A percentile compares a stretch with the other conserved stretches of the same genome.
phyloP scores from a whole-genome alignment of 1,284 basidiomycete species.

The Puccinia triticina region DNA sequence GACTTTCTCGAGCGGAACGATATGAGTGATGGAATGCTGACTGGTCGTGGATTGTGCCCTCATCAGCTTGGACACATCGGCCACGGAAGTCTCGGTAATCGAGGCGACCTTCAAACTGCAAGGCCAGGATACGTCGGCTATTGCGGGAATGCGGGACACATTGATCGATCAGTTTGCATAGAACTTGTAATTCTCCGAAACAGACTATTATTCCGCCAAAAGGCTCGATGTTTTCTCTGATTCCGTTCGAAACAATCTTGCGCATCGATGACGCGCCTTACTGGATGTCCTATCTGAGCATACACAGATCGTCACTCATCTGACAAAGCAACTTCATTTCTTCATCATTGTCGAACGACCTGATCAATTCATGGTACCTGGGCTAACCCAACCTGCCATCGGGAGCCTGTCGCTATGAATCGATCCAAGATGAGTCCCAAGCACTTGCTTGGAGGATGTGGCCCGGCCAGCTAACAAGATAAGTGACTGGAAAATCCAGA shows the following conservation, averaged over 20 bases:
- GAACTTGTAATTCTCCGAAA: neutral
- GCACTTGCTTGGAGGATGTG: too few relatives aligned
- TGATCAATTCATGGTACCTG: too few relatives aligned
- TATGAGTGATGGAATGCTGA: too few relatives aligned
- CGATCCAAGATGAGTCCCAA: too few relatives aligned
- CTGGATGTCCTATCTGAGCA: too few relatives aligned
- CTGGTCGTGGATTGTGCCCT: neutral
- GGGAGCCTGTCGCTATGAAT: too few relatives aligned
- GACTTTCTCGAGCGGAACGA: conserved; percentile 39
- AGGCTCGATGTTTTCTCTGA: neutral
- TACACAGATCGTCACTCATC: too few relatives aligned
- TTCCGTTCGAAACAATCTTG: neutral
- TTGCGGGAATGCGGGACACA: conserved; percentile 90
- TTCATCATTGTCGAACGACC: too few relatives aligned
- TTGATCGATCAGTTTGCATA: conserved; percentile 91
- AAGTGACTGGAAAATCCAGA: too few relatives aligned
- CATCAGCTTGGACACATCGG: conserved; percentile 80
- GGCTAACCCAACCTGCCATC: too few relatives aligned
- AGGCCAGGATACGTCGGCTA: conserved; percentile 82
- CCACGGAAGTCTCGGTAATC: conserved; percentile 96
- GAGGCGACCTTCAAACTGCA: conserved; percentile 95
- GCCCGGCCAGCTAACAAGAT: too few relatives aligned
- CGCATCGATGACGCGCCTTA: neutral
- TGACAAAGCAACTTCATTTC: too few relatives aligned
- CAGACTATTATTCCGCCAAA: neutral